phyloP scores from a whole-genome alignment of 2,329 filamentous ascomycete genomes.

The Clarireedia homoeocarpa region DNA sequence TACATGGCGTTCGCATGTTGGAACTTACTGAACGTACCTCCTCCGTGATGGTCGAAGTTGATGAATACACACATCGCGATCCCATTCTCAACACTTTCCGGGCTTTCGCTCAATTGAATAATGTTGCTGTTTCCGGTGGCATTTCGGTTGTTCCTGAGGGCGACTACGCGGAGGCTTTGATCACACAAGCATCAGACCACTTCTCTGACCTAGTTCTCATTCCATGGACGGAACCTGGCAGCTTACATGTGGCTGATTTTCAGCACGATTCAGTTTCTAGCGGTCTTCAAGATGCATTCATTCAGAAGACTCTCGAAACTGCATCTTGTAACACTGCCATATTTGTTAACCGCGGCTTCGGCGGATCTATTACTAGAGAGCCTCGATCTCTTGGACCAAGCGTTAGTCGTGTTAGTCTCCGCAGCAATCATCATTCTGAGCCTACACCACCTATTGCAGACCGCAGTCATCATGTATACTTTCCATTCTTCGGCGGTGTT shows the following conservation, averaged over 20 bases:
- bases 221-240: conserved; percentile 81
- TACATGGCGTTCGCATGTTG: conserved; percentile 74
- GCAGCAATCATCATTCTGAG: conserved; percentile 48
- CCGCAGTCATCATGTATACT: conserved; percentile 74
- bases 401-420: conserved; percentile 49
- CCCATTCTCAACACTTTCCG: conserved; percentile 88
- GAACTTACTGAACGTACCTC: conserved; percentile 89
- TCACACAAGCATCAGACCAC: conserved; percentile 61
- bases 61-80: conserved; percentile 65
- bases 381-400: conserved; percentile 35
- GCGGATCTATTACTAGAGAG: conserved; percentile 38
- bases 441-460: conserved; percentile 51
- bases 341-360: conserved; percentile 68
- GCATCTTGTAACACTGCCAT: conserved; percentile 64
- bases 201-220: conserved; percentile 69
- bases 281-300: conserved; percentile 63
- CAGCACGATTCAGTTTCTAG: conserved; percentile 50
- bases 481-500: conserved; percentile 76
- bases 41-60: conserved; percentile 85
- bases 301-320: conserved; percentile 57
- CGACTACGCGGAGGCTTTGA: conserved; percentile 71
- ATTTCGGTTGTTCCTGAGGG: conserved; percentile 72
- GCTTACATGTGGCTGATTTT: conserved; percentile 53
- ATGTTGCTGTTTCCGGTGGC: conserved; percentile 73
- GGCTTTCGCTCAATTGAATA: conserved; percentile 77